Base-by-base conservation (phyloP, 176 grass and related monocot species). In the Bonia amplexicaulis region DNA sequence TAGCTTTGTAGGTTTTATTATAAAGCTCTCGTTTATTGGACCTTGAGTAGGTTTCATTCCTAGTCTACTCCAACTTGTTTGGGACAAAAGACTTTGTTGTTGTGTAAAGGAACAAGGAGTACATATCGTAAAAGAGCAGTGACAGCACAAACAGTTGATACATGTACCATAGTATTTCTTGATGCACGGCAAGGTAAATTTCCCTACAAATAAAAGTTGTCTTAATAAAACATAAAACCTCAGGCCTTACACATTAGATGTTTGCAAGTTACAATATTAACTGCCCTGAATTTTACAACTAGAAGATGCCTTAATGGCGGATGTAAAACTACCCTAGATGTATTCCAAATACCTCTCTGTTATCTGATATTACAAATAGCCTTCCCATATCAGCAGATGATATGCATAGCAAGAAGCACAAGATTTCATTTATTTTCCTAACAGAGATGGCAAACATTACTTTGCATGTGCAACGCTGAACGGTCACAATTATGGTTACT, bases 321-420 rank as follows among this genome's bases (percentile, higher is more conserved):
- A 78, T 77, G 39, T 76, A 47, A 29, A 78, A 63, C 58, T 78
- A 63, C 57, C 23, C 39, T 46, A 78, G 23, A 78, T 46, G 16
- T 46, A 78, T 63, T 42, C 16, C 29, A 12, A 63, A 47, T 48
- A 10, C 26, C 26, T 52, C 55, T 40, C 19, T 51, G 20, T 63
- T 37, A 15, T n/a, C 27, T 39, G 55, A 63, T 63, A 83, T 23
- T 64, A 31, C 6, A 64, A 31, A 73, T 52, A 83, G 26, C 12
- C 26, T 64, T 48, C 12, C 39, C 20, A 2, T 33, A 9, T 83
- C 19, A 72, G 58, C 11, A 83, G 27, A 63, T 37, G 10, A 49
- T 6, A 73, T 74, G 69, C 41, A n/a, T 63, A 74, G 7, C 54
- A 35, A 64, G 42, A 52, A 51, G 59, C 37, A 14, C 66, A 71